Percentiles rank a stretch among this genome's conserved stretches.
Evolutionary conservation across 768 basidiomycete genomes (phyloP).

Genomic region (Hortiboletus flavorubellus): DNA sequence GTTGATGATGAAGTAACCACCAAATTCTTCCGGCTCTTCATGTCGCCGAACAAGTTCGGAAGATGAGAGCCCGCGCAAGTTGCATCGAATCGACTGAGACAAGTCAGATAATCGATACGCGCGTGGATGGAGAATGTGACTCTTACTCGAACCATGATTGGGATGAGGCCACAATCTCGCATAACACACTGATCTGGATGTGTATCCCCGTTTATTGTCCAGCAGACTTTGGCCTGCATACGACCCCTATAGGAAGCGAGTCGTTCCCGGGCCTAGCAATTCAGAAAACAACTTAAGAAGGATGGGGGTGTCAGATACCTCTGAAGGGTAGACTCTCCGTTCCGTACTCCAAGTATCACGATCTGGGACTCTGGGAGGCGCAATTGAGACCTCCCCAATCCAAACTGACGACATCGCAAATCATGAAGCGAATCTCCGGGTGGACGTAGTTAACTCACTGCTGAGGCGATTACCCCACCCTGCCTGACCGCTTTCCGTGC

Average conservation of each 20-base stretch:
- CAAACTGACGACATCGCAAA: conserved; percentile 57
- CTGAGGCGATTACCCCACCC: conserved; percentile 83
- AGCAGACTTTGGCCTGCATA: conserved; percentile 84
- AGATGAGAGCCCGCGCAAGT: conserved; percentile 81
- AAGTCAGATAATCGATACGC: neutral
- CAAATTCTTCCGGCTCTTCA: conserved; percentile 98
- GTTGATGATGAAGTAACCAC: conserved; percentile 98
- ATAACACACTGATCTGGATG: conserved; percentile 63
- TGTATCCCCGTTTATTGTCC: conserved; percentile 68
- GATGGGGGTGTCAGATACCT: conserved; percentile 49
- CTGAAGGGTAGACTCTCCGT: conserved; percentile 80
- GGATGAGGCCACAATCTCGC: conserved; percentile 87
- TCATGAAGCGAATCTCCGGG: conserved; percentile 8
- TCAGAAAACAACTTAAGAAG: conserved; percentile 4
- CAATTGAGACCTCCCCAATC: conserved; percentile 83
- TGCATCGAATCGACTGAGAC: conserved; percentile 82
- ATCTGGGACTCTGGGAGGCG: conserved; percentile 83
- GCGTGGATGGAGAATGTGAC: neutral
- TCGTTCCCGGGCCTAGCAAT: conserved; percentile 80
- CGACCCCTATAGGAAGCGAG: conserved; percentile 88
- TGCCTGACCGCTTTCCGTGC: conserved; percentile 47
- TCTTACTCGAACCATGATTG: conserved; percentile 95
- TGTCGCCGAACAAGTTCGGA: conserved; percentile 83
- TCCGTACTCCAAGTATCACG: conserved; percentile 73
- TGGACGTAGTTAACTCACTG: conserved; percentile 49